Conservation (phyloP, 208 protist genomes). For the Leishmania martiniquensis region DNA sequence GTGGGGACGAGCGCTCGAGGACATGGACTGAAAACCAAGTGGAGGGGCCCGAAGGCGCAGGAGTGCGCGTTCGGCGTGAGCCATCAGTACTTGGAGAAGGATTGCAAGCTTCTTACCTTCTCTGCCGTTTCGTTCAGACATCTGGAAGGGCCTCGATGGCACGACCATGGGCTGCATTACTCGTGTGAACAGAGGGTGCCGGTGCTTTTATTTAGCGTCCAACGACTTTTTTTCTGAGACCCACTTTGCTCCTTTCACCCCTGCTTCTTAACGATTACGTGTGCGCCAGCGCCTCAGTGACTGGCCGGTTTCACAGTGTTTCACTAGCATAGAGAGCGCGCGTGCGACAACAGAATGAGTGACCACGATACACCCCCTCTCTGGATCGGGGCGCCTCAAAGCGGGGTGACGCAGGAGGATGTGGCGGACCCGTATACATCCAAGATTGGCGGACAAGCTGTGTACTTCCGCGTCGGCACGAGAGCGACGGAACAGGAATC, state of each 20-base stretch:
- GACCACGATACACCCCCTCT: conserved; percentile 8
- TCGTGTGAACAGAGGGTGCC: background rate
- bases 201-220: background rate
- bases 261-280: background rate
- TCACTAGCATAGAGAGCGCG: background rate
- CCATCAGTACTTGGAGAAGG: background rate
- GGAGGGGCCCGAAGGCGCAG: background rate
- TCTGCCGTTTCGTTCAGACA: background rate
- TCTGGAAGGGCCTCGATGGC: background rate
- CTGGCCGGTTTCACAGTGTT: background rate
- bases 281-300: background rate
- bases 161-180: background rate
- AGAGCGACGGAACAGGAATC: conserved; percentile 15
- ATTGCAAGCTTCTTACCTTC: background rate
- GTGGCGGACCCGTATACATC: conserved; percentile 60
- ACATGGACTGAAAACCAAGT: background rate
- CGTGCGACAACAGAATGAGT: conserved; percentile 11
- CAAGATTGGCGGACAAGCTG: conserved; percentile 69
- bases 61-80: background rate
- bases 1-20: background rate
- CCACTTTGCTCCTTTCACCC: conserved; percentile 1
- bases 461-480: conserved; percentile 52
- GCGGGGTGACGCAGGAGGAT: conserved; percentile 33
- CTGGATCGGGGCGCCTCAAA: conserved; percentile 71
- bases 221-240: background rate